Percentiles rank a stretch among this genome's conserved stretches.
phyloP scores from a whole-genome alignment of 139 green algal genomes.

The Tetraselmis chui region DNA sequence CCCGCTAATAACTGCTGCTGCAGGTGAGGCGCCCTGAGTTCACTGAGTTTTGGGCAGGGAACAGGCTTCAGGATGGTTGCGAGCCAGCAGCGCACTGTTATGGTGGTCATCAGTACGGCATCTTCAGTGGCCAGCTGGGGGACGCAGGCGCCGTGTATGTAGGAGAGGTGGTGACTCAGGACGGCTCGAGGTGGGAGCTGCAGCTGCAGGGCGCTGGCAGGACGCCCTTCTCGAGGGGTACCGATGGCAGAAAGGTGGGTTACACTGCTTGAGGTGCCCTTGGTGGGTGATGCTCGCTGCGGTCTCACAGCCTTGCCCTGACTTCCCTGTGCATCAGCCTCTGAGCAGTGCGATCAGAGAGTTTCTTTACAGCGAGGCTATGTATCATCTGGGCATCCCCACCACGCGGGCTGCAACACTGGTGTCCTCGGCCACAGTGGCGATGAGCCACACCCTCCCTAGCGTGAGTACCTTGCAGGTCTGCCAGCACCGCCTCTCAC shows the following conservation, averaged over 20 bases:
- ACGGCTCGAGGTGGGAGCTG: constrained; percentile 1
- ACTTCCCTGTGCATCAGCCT: too few species aligned
- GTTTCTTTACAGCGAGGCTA: constrained; percentile 7
- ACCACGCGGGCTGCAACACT: neutral
- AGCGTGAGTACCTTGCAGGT: too few species aligned
- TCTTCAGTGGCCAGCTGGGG: neutral
- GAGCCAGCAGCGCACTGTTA: neutral
- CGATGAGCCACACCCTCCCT: too few species aligned
- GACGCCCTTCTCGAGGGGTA: neutral
- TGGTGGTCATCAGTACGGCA: neutral
- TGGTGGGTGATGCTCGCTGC: too few species aligned
- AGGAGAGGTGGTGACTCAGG: neutral
- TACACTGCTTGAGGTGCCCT: too few species aligned
- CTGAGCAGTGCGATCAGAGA: constrained; percentile 1
- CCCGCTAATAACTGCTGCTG: neutral
- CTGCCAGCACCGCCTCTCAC: too few species aligned
- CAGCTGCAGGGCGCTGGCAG: constrained; percentile 7
- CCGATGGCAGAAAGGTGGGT: neutral
- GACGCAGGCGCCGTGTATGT: neutral
- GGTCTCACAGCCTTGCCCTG: too few species aligned
- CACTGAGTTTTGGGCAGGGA: neutral
- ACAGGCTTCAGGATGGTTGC: neutral
- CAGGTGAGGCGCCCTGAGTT: neutral
- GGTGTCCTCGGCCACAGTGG: too few species aligned
- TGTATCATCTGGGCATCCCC: constrained; percentile 8